Evolutionary conservation across 805 yeast species (phyloP), one percentile per base, ranked within the genome.

Genomic region (Lipomyces chichibuensis): DNA sequence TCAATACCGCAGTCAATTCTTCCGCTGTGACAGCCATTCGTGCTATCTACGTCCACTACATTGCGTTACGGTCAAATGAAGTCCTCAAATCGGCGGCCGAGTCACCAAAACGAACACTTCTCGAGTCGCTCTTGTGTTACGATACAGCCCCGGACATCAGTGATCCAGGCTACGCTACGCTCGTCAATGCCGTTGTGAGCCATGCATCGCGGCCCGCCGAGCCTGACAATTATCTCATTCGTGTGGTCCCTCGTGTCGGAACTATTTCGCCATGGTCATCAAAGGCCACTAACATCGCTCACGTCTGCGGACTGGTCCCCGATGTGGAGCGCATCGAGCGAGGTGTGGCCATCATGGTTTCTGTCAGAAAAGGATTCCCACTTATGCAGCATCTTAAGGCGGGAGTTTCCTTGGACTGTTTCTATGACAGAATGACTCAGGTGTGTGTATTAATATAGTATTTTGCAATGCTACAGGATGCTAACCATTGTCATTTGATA

Each of bases 201-300:
- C 66, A 76, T 32, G 74, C 80, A 29, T 62, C 77, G 13, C 76
- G 78, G 29, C 69, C 72, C 23, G 67, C 75, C 27, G 73, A 77
- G 58, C 67, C 79, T 27, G 75, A 78, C 51, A 80, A 86, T 39
- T 84, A 85, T 69, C 80, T 92, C 71, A 80, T 94, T 58, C 84
- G 96, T 77, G 84, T 95, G 62, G 83, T 92, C 62, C 99, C 99
- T 56, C 87, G 98, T 78, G 82, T 92, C 7, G 99, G 99, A 69
- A 95, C 99, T 13, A 94, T 95, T 72, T 93, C 98, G 32, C 98
- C 99, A 43, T 95, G 99, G 99, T 91, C 97, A 9, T 93, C 98
- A 14, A 95, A 95, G 80, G 99, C 99, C 33, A 93, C 99, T 53
- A 94, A 95, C 80, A 95, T 95, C 72, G 85, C 93, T 62, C 86